phyloP scores from a whole-genome alignment of 768 basidiomycete species.

The Suillus subalutaceus region DNA sequence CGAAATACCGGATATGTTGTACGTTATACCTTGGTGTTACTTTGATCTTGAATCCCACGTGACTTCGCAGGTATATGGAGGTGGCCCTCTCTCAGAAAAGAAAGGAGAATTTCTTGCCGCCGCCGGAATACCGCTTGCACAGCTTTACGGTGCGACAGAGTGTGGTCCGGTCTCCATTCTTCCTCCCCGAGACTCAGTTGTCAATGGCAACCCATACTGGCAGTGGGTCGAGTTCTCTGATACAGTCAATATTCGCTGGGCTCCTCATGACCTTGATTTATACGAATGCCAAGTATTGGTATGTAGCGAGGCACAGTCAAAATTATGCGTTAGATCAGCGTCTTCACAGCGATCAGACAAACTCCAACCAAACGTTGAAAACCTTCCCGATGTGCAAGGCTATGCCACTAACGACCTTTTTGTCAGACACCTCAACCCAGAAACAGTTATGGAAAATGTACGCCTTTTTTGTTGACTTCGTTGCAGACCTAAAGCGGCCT shows the following conservation, averaged over 20 bases:
- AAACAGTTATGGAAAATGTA: slow-evolving; percentile 44
- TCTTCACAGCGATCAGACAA: slow-evolving; percentile 5
- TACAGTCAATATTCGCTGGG: slow-evolving; percentile 11
- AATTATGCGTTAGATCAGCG: background rate
- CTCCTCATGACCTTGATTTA: slow-evolving; percentile 36
- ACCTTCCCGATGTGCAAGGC: slow-evolving; percentile 36
- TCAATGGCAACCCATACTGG: slow-evolving; percentile 12
- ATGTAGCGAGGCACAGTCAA: background rate
- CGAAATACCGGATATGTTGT: slow-evolving; percentile 11
- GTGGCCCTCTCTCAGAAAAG: slow-evolving; percentile 36
- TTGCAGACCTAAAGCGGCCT: background rate
- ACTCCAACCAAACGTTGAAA: slow-evolving; percentile 22
- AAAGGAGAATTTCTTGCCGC: slow-evolving; percentile 34
- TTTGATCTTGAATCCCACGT: background rate
- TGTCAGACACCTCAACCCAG: slow-evolving; percentile 43
- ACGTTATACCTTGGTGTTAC: background rate
- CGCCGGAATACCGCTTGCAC: slow-evolving; percentile 32
- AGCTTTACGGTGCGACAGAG: slow-evolving; percentile 41
- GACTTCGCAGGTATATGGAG: slow-evolving; percentile 29
- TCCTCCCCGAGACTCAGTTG: slow-evolving; percentile 28
- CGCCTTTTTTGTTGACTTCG: background rate
- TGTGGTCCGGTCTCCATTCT: slow-evolving; percentile 29
- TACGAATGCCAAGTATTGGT: slow-evolving; percentile 39
- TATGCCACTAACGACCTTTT: slow-evolving; percentile 48
- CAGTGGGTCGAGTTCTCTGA: slow-evolving; percentile 13